Base-by-base conservation (phyloP, 2,329 filamentous ascomycete species). In the Neodidymelliopsis sp. region DNA sequence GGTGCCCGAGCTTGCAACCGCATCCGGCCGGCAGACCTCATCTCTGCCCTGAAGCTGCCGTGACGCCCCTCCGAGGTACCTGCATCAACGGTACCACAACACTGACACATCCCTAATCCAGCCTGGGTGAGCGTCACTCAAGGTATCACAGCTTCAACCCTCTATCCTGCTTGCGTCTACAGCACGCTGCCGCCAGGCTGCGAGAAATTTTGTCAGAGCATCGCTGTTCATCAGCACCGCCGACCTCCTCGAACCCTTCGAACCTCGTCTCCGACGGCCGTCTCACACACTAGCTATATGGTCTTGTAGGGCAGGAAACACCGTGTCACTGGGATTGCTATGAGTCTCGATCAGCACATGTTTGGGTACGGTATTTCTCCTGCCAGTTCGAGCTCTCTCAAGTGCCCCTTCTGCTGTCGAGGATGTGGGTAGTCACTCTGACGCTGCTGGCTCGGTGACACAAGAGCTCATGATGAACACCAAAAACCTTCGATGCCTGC, bases 291-390 rank as follows among this genome's bases (percentile, higher is more conserved):
- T 40, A 54, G 53, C 62, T 69, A 66, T 48, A 71, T 72, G 69
- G 55, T 64, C 58, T 61, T 29, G 54, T 55, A 60, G 53, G 59
- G 49, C 42, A 53, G 54, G 51, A 47, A n/a, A 58, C 45, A 56
- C 49, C 54, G 59, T 66, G 56, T 60, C 56, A 69, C 55, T 53
- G 53, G 59, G 56, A 57, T 62, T 70, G 71, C 66, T 71, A 74
- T 74, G 72, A 73, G 65, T 70, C 56, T 72, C 67, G 71, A 72
- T 64, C 70, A 72, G 54, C 66, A 71, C 31, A 70, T 69, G 62
- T 67, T 73, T 72, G 72, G 71, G 72, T 74, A 74, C 46, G 70
- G 49, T 35, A 56, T 59, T 54, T 48, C 54, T 63, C 62, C 54
- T 53, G 47, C 40, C 50, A 52, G 47, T 49, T 55, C 30, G 47